Evolutionary conservation across 2,329 filamentous ascomycete genomes (phyloP).

Genomic region (Calonectria pteridis): DNA sequence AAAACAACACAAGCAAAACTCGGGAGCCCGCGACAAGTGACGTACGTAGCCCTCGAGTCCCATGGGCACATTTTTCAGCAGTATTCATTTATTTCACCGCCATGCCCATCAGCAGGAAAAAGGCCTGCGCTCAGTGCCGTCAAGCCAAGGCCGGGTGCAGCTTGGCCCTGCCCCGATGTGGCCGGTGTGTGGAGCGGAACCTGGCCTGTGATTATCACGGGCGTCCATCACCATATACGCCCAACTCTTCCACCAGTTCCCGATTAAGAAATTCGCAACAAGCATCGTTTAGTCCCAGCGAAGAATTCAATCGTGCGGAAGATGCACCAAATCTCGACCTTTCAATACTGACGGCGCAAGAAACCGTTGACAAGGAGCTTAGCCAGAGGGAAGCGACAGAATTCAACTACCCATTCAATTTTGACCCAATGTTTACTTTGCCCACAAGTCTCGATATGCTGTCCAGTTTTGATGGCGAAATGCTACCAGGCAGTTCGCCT

Average conservation of each 20-base stretch:
- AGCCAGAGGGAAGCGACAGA: neutral
- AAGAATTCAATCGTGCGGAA: too few species aligned
- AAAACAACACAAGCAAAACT: neutral
- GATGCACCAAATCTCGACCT: neutral
- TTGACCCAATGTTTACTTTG: neutral
- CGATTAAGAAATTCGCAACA: neutral
- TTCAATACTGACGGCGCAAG: neutral
- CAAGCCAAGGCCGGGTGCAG: slow-evolving; percentile 27
- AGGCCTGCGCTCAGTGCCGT: slow-evolving; percentile 28
- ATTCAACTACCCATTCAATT: neutral
- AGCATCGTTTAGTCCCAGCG: neutral
- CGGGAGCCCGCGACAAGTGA: neutral
- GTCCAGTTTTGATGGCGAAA: neutral
- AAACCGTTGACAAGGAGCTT: neutral
- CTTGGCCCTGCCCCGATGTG: slow-evolving; percentile 16
- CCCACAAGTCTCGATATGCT: neutral
- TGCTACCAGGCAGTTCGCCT: neutral
- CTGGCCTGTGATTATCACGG: slow-evolving; percentile 22
- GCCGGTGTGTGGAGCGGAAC: slow-evolving; percentile 13
- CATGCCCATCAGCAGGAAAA: slow-evolving; percentile 28
- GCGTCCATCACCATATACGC: neutral
- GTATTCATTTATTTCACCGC: neutral
- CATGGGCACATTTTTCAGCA: neutral
- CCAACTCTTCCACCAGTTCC: neutral
- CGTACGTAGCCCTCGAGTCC: too few species aligned